These are phyloP conservation scores for Pythium coloratum DNA, from an alignment of 352 stramenopile genomes.

Conservation along the genomic window DNA sequence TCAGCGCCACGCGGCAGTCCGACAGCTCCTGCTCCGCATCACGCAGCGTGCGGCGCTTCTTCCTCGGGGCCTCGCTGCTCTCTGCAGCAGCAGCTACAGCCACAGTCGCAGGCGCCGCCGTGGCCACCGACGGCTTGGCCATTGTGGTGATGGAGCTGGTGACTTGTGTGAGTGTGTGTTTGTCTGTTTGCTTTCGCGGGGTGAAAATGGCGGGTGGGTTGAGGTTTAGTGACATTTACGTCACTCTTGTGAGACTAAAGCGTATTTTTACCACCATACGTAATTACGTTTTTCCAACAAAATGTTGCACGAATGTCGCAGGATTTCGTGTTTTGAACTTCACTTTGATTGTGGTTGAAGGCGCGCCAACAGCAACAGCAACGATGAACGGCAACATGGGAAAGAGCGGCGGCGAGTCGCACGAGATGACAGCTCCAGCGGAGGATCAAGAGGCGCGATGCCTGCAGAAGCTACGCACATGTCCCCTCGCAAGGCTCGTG, in stretches of 20 bases:
- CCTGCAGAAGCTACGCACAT: not conserved
- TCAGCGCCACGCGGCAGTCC: constrained; percentile 42
- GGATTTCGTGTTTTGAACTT: not conserved
- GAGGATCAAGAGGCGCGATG: not conserved
- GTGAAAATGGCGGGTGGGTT: not conserved
- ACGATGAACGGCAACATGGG: not conserved
- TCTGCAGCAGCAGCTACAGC: not conserved
- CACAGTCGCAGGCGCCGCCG: not conserved
- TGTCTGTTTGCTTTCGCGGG: too few species aligned
- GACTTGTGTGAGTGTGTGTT: too few species aligned
- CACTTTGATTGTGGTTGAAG: not conserved
- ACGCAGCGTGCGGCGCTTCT: constrained; percentile 71
- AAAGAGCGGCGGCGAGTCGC: not conserved
- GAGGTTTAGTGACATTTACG: not conserved
- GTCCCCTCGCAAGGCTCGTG: not conserved
- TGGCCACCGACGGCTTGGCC: not conserved
- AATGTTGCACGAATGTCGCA: not conserved
- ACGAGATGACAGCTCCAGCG: not conserved
- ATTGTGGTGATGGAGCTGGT: not conserved
- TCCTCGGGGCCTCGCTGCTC: constrained; percentile 21
- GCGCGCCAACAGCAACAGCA: not conserved
- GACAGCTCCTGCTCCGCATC: constrained; percentile 67
- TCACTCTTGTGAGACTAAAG: not conserved
- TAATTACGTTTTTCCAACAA: not conserved
- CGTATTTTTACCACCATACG: not conserved